Evolutionary conservation across 1,139 yeast genomes (phyloP).

Genomic region (Diutina catenulata): DNA sequence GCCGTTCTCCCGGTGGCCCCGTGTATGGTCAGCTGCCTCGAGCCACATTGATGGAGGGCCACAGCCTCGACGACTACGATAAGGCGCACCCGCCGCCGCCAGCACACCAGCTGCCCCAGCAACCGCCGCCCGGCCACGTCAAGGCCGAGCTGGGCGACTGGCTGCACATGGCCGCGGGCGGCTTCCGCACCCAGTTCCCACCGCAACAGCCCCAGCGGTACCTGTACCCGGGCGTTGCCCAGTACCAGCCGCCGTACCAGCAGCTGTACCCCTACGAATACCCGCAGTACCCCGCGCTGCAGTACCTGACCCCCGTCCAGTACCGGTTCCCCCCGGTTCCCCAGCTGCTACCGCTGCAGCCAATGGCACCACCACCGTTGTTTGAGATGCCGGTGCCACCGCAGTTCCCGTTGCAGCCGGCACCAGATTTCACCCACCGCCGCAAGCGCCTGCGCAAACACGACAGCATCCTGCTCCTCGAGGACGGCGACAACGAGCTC

Average conservation of each 20-base stretch:
- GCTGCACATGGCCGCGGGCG: constrained; percentile 1
- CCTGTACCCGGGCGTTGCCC: neutral
- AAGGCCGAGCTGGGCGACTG: neutral
- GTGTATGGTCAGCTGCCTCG: neutral
- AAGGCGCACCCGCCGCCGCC: neutral
- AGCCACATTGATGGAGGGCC: constrained; percentile 3
- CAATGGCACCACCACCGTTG: neutral
- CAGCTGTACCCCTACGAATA: neutral
- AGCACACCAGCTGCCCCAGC: neutral
- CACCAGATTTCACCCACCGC: neutral
- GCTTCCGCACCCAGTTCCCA: no score
- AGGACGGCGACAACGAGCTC: constrained; percentile 2
- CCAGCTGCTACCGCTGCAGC: neutral
- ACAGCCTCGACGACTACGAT: constrained; percentile 3
- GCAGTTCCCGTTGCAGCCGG: neutral
- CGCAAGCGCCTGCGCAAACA: neutral
- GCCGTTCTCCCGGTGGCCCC: neutral
- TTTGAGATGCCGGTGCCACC: neutral
- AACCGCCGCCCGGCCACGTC: neutral
- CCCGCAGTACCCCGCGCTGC: neutral
- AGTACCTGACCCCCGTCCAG: neutral
- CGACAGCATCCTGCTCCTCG: neutral
- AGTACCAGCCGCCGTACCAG: neutral
- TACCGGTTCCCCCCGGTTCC: constrained; percentile 5
- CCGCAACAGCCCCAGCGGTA: no score